Base-by-base conservation (phyloP, 2,329 filamentous ascomycete species). In the Podosphaera leucotricha region DNA sequence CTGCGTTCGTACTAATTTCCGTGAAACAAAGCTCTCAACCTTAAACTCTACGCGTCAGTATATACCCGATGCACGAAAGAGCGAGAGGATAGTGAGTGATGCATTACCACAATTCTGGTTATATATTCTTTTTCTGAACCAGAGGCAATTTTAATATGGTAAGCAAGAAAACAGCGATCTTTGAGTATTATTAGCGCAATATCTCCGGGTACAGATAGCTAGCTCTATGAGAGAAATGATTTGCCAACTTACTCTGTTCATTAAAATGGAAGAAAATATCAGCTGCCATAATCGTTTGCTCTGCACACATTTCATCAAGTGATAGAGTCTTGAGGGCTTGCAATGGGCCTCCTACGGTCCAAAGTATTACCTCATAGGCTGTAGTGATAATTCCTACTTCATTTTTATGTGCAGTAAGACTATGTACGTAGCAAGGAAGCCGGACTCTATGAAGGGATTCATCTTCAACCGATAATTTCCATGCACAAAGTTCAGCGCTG, bases 311-410 rank as follows among this genome's bases (percentile, higher is more conserved):
- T 5, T 24, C 15, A n/a, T 21, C 13, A 18, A 36, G 18, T n/a
- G 13, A 10, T 33, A 20, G 26, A 39, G 26, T 40, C 36, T 48
- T 36, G 8, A 52, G 22, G 6, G 38, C 37, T 19, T 26, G 44
- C 11, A 51, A 33, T 13, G 36, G 20, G 6, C 42, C 42, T 20
- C 49, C 50, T 38, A 53, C 43, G 15, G 43, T 28, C 52, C 53
- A 55, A 16, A 53, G 47, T 18, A 48, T 38, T 21, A 49, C 18
- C 22, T 52, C 47, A 35, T 46, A 19, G n/a, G 44, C 18, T 1
- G 13, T 37, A 18, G 48, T 51, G 4, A 53, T 21, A 19, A 54
- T 41, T 19, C 48, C 52, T 19, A 53, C 49, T 15, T 46, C 38
- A 18, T 48, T 44, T 2, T 47, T 20, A 26, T 28, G 26, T 3